phyloP scores from a whole-genome alignment of 768 basidiomycete species.

The Ramaria sp. region DNA sequence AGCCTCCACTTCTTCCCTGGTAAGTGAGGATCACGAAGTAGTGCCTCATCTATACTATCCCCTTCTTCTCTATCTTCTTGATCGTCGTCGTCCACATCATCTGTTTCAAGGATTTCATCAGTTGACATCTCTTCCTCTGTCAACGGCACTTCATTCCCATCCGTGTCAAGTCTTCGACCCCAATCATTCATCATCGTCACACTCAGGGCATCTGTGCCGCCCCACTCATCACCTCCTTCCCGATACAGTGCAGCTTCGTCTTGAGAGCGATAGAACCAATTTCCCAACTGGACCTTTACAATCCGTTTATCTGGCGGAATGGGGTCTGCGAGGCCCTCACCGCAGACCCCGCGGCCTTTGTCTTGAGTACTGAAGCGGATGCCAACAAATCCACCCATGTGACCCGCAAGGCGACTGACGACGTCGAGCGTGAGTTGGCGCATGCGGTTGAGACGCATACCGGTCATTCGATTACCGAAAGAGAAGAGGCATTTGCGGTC shows the following conservation, averaged over 20 bases:
- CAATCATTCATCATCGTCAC: constrained; percentile 4
- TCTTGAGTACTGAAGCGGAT: constrained; percentile 22
- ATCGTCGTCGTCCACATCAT: constrained; percentile 7
- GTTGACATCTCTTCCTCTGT: not conserved
- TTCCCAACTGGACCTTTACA: constrained; percentile 26
- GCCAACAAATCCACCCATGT: constrained; percentile 28
- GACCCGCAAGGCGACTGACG: constrained; percentile 23
- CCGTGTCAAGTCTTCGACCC: not conserved
- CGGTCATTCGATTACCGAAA: constrained; percentile 23
- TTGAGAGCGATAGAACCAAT: constrained; percentile 19
- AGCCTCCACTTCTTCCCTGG: not conserved
- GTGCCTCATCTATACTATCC: not conserved
- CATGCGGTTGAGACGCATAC: constrained; percentile 26
- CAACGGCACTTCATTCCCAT: constrained; percentile 6
- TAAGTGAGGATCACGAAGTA: not conserved
- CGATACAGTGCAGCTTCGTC: constrained; percentile 15
- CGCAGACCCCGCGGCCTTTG: constrained; percentile 25
- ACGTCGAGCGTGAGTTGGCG: constrained; percentile 20
- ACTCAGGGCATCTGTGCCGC: not conserved
- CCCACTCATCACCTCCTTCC: constrained; percentile 9
- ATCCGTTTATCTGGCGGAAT: constrained; percentile 21
- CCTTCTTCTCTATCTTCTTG: not conserved
- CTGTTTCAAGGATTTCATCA: constrained; percentile 2
- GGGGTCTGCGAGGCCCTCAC: constrained; percentile 26
- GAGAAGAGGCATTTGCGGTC: constrained; percentile 26